phyloP scores from a whole-genome alignment of 306 rosid species.

The Lathyrus aphaca region DNA sequence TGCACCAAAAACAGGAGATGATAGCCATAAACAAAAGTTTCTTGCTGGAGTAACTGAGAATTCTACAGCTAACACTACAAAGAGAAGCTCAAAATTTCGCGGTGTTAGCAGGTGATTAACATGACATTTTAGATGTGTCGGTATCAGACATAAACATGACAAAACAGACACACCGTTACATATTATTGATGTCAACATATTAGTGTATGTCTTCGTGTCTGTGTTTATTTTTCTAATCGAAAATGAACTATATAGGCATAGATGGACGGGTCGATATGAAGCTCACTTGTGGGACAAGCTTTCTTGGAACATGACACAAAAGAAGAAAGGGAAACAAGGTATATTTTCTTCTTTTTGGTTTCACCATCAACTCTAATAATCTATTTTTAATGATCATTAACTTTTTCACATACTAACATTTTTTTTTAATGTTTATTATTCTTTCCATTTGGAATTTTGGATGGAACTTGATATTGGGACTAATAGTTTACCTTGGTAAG shows the following conservation, averaged over 20 bases:
- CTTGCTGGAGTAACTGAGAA: slow-evolving; percentile 42
- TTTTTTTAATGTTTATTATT: background rate
- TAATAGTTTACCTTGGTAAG: slow-evolving; percentile 74
- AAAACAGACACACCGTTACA: no score
- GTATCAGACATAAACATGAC: no score
- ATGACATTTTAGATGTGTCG: no score
- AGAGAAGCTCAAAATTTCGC: slow-evolving; percentile 81
- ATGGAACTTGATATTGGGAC: slow-evolving; percentile 35
- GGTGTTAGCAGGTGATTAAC: slow-evolving; percentile 75
- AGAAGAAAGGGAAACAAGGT: slow-evolving; percentile 96
- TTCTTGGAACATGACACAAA: slow-evolving; percentile 86
- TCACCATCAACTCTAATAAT: background rate
- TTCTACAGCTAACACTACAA: slow-evolving; percentile 51
- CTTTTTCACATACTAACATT: slow-evolving; percentile 27
- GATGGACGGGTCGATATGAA: slow-evolving; percentile 92
- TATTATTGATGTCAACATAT: no score
- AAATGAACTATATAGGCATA: slow-evolving; percentile 57
- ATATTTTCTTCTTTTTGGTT: background rate
- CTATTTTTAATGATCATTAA: background rate
- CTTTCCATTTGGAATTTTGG: slow-evolving; percentile 32
- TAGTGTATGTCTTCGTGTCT: background rate
- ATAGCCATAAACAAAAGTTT: slow-evolving; percentile 10
- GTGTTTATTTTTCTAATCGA: slow-evolving; percentile 29
- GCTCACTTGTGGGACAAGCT: slow-evolving; percentile 96
- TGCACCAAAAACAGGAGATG: background rate